Evolutionary conservation across 2,329 filamentous ascomycete species (phyloP), one percentile per base, ranked within the genome.

Genomic region (Curvularia hawaiiensis): DNA sequence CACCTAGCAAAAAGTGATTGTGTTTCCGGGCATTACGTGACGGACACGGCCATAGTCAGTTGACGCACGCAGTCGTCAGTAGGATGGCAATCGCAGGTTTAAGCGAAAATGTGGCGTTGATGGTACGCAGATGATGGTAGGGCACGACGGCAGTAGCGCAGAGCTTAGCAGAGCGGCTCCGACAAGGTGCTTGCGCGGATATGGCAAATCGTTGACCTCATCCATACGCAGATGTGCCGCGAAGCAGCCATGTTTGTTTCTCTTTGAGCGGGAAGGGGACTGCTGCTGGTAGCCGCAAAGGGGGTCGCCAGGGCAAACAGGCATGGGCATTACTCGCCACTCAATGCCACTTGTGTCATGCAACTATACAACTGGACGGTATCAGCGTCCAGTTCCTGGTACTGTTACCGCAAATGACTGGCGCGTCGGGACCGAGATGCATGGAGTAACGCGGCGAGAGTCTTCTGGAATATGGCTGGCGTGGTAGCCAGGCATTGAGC

Each of bases 391-490:
- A 54, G 24, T 45, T 45, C n/a, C 50, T 39, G 26, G 12, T 31
- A 57, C 31, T 40, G 44, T 40, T 39, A 35, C 30, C 50, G 44
- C 31, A 31, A n/a, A 54, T 46, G 39, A 33, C 39, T 49, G 38
- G 45, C 26, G 44, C 7, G 31, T 40, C 45, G 55, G 50, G 24
- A 38, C 26, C 31, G 9, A 33, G 12, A 39, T 55, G 39, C 26
- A 44, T 53, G 28, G 14, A 53, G 61, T 30, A 58, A 53, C 39
- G 55, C 30, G 0, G 18, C 58, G 61, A 65, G 44, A 61, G 39
- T 18, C 44, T 67, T 67, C 63, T 64, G 47, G 64, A 66, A 68
- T 48, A 41, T 54, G 33, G 38, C 50, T 35, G 39, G 35, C 53
- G 16, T 45, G 48, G 50, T 44, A 49, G 28, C 48, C 40, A 4